These are phyloP conservation scores for Clausena lansium DNA, from an alignment of 345 rosid species.

Conservation along the genomic window DNA sequence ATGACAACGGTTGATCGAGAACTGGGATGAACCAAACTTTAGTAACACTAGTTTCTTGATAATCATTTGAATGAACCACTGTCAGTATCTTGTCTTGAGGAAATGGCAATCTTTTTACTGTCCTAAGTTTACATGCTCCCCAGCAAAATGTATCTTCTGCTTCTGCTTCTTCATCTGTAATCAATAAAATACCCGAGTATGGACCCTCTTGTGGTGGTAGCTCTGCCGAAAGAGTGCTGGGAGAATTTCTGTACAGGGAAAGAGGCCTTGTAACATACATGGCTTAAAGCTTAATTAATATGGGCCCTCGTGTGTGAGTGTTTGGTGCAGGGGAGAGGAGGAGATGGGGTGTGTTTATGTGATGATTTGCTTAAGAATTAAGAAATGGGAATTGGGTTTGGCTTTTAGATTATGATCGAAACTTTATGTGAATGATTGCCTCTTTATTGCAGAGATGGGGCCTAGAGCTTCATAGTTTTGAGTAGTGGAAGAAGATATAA, in stretches of 20 bases:
- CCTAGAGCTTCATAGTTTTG: neutral
- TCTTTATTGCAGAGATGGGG: neutral
- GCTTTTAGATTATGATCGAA: neutral
- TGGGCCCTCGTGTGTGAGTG: neutral
- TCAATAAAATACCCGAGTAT: conserved; percentile 55
- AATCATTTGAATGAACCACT: conserved; percentile 45
- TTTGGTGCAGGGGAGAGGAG: neutral
- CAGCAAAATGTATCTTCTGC: conserved; percentile 54
- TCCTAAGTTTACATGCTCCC: conserved; percentile 40
- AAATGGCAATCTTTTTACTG: conserved; percentile 54
- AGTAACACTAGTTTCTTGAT: conserved; percentile 35
- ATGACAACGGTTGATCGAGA: conserved; percentile 64
- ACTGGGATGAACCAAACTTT: conserved; percentile 67
- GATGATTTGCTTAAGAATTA: conserved; percentile 10
- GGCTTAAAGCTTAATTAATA: neutral
- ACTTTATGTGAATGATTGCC: neutral
- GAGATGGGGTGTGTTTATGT: neutral
- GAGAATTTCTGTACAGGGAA: conserved; percentile 44
- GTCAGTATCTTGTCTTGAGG: conserved; percentile 64
- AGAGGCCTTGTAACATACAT: conserved; percentile 65
- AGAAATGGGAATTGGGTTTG: conserved; percentile 6
- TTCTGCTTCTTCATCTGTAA: conserved; percentile 66
- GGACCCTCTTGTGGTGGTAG: conserved; percentile 72
- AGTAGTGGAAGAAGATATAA: neutral
- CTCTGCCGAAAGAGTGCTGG: conserved; percentile 40